phyloP scores from a whole-genome alignment of 352 stramenopile species.

The Aphanomyces invadans region DNA sequence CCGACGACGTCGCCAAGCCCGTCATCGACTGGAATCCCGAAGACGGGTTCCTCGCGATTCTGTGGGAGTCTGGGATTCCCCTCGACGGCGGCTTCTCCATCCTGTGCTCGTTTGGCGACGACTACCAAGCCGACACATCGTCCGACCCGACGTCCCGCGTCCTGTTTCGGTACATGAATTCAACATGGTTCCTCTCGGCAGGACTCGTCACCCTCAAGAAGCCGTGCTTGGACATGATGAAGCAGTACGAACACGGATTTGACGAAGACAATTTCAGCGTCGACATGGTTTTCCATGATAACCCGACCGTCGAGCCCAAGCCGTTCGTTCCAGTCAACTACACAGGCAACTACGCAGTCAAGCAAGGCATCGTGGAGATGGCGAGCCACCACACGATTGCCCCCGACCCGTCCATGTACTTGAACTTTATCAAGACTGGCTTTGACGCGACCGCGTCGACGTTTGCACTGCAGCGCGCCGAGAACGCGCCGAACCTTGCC shows the following conservation, averaged over 20 bases:
- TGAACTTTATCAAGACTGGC: slow-evolving; percentile 73
- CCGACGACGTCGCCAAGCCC: slow-evolving; percentile 27
- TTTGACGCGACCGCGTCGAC: slow-evolving; percentile 65
- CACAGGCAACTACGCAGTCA: slow-evolving; percentile 55
- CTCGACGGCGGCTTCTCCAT: slow-evolving; percentile 77
- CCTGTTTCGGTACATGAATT: slow-evolving; percentile 71
- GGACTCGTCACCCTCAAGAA: slow-evolving; percentile 71
- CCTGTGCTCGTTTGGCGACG: slow-evolving; percentile 74
- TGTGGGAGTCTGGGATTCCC: slow-evolving; percentile 70
- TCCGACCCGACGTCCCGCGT: slow-evolving; percentile 58
- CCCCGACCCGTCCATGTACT: slow-evolving; percentile 69
- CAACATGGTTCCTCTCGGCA: slow-evolving; percentile 62
- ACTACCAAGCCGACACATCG: slow-evolving; percentile 51
- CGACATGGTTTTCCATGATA: slow-evolving; percentile 65
- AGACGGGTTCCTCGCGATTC: slow-evolving; percentile 67
- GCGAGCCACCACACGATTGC: slow-evolving; percentile 70
- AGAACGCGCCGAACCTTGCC: slow-evolving; percentile 67
- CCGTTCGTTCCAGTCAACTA: slow-evolving; percentile 50
- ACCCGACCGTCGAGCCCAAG: slow-evolving; percentile 29
- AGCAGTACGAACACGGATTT: slow-evolving; percentile 78
- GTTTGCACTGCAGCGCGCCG: slow-evolving; percentile 67
- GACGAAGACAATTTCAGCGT: slow-evolving; percentile 73
- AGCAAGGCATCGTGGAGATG: slow-evolving; percentile 69
- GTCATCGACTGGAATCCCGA: slow-evolving; percentile 74
- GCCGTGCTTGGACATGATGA: slow-evolving; percentile 70